A percentile compares a stretch with the other conserved stretches of the same genome.
phyloP scores from a whole-genome alignment of 371 early-diverging fungal genomes.

The Vittaforma corneae region DNA sequence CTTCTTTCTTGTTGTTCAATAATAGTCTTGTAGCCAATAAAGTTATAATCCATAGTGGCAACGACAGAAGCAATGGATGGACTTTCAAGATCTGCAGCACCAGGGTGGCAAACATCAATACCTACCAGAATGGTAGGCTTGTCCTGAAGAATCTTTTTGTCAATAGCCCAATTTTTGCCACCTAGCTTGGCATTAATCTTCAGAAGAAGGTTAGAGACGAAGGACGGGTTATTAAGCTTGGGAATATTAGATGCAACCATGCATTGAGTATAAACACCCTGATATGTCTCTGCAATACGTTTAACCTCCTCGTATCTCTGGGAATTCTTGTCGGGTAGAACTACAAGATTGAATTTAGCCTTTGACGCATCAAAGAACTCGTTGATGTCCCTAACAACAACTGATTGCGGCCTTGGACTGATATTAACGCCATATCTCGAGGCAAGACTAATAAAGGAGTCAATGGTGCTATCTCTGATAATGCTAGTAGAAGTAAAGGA shows the following conservation, averaged over 20 bases:
- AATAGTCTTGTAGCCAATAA: constrained; percentile 61
- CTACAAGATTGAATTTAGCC: constrained; percentile 19
- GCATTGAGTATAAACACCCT: constrained; percentile 80
- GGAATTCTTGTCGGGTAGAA: constrained; percentile 29
- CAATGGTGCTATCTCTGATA: background rate
- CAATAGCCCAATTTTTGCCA: constrained; percentile 62
- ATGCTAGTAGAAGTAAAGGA: background rate
- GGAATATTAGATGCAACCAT: constrained; percentile 66
- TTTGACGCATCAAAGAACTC: constrained; percentile 8
- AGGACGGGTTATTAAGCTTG: constrained; percentile 62
- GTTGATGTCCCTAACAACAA: constrained; percentile 3
- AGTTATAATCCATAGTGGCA: constrained; percentile 72
- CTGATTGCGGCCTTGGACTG: background rate
- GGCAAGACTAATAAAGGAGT: constrained; percentile 2
- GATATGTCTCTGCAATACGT: constrained; percentile 70
- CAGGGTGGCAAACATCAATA: constrained; percentile 73
- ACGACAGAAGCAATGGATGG: constrained; percentile 79
- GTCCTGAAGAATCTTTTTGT: constrained; percentile 55
- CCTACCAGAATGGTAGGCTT: constrained; percentile 75
- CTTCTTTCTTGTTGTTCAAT: constrained; percentile 67
- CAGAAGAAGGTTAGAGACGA: constrained; percentile 67
- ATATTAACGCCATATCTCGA: constrained; percentile 19
- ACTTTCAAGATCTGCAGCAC: constrained; percentile 42
- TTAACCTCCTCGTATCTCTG: constrained; percentile 75
- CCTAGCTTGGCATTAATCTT: constrained; percentile 78